Evolutionary conservation across 2,329 filamentous ascomycete species (phyloP).

Genomic region (Aspergillus neoniger): DNA sequence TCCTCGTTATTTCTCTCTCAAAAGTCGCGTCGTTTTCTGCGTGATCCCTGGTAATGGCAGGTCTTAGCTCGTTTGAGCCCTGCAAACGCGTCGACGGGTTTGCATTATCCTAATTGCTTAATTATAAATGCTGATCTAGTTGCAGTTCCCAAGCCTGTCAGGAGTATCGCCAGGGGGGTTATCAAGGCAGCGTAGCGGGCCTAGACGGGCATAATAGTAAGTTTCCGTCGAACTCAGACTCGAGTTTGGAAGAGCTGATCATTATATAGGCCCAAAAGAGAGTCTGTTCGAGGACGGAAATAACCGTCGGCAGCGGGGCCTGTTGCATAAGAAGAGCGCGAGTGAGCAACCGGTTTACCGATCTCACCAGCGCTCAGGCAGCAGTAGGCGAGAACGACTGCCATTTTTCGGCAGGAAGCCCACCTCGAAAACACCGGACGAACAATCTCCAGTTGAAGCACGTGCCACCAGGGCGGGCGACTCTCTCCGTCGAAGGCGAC

Average conservation of each 20-base stretch:
- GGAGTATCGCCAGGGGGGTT: background rate
- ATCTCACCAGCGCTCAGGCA: background rate
- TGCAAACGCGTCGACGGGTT: slow-evolving; percentile 5
- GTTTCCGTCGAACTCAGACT: background rate
- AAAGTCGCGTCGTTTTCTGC: background rate
- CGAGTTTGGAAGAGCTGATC: background rate
- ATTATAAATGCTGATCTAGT: background rate
- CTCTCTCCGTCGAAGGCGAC: background rate
- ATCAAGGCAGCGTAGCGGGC: background rate
- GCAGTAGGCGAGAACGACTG: background rate
- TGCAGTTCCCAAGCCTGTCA: background rate
- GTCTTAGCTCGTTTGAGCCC: background rate
- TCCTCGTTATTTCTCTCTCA: background rate
- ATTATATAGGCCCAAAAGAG: background rate
- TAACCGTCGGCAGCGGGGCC: background rate
- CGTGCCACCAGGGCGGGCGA: background rate
- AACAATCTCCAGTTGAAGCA: background rate
- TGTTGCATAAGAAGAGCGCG: background rate
- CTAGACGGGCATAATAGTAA: background rate
- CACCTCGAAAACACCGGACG: background rate
- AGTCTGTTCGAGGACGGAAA: background rate
- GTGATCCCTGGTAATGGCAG: slow-evolving; percentile 6
- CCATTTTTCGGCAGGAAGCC: background rate
- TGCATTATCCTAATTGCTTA: background rate
- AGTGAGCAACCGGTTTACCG: background rate